A percentile compares a stretch with the other conserved stretches of the same genome.
These are phyloP conservation scores for Raffaelea deltoideospora DNA, from an alignment of 2,329 filamentous ascomycete species.

Conservation along the genomic window DNA sequence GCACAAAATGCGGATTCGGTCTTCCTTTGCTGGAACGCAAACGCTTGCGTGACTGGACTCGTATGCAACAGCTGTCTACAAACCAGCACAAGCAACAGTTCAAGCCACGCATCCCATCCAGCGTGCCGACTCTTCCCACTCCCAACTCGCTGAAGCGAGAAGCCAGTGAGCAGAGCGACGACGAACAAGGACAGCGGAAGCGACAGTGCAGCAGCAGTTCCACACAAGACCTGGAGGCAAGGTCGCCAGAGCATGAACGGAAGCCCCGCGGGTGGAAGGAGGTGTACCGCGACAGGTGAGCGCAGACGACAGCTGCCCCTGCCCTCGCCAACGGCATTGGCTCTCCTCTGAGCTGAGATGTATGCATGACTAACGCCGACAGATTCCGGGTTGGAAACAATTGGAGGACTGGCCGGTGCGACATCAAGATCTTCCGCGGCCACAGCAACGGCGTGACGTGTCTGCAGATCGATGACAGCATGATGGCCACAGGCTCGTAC, in stretches of 20 bases:
- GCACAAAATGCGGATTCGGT: slow-evolving; percentile 91
- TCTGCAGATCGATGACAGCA: slow-evolving; percentile 64
- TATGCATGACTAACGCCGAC: too few relatives aligned
- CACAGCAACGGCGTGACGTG: slow-evolving; percentile 70
- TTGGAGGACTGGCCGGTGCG: slow-evolving; percentile 90
- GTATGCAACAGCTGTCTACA: slow-evolving; percentile 55
- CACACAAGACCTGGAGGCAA: not conserved
- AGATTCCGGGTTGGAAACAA: slow-evolving; percentile 84
- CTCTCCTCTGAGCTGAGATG: too few relatives aligned
- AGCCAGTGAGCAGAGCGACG: slow-evolving; percentile 14
- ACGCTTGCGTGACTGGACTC: slow-evolving; percentile 70
- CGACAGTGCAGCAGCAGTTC: not conserved
- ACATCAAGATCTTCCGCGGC: slow-evolving; percentile 69
- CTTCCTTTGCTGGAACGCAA: slow-evolving; percentile 81
- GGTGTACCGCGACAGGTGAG: slow-evolving; percentile 69
- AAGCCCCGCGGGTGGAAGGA: slow-evolving; percentile 78
- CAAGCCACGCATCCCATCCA: slow-evolving; percentile 9
- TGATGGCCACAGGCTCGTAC: slow-evolving; percentile 82
- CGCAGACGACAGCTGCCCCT: too few relatives aligned
- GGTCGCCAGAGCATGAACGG: slow-evolving; percentile 17
- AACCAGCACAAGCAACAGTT: slow-evolving; percentile 15
- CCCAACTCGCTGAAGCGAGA: slow-evolving; percentile 20
- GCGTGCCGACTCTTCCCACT: slow-evolving; percentile 15
- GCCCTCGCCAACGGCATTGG: too few relatives aligned
- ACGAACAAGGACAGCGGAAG: not conserved